phyloP scores from a whole-genome alignment of 2,329 filamentous ascomycete genomes.

The Coniosporium tulheliwenetii region DNA sequence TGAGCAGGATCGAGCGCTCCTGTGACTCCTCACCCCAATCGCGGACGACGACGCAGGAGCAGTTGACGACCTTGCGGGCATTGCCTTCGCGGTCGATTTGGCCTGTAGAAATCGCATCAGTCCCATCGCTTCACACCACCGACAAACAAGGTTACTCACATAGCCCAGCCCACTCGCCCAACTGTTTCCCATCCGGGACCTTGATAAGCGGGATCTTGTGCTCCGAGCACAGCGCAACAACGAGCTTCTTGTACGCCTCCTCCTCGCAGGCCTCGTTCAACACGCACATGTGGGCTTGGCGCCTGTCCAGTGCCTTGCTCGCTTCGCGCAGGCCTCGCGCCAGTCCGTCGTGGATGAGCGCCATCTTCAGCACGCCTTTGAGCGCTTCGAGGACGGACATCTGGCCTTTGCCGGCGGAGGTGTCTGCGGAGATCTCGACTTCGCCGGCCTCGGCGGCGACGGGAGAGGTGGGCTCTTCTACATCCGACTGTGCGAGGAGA shows the following conservation, averaged over 20 bases:
- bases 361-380: conserved; percentile 97
- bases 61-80: conserved; percentile 99
- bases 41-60: conserved; percentile 99
- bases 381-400: conserved; percentile 98
- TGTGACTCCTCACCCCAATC: conserved; percentile 99
- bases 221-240: conserved; percentile 95
- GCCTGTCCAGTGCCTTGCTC: conserved; percentile 95
- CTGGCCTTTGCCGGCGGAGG: conserved; percentile 61
- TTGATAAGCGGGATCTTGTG: conserved; percentile 99
- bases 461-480: conserved; percentile 95
- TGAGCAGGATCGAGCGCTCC: conserved; percentile 96
- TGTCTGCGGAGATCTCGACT: conserved; percentile 92
- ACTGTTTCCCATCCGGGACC: conserved; percentile 98
- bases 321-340: conserved; percentile 97
- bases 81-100: conserved; percentile 98
- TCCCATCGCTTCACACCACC: conserved; percentile 3
- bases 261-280: conserved; percentile 99
- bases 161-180: conserved; percentile 99
- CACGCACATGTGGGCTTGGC: conserved; percentile 99
- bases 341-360: conserved; percentile 98
- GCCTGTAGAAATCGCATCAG: conserved; percentile 39
- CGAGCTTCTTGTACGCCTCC: conserved; percentile 99
- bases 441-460: conserved; percentile 58
- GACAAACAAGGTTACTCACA: conserved; percentile 51
- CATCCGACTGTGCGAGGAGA: conserved; percentile 64